A percentile compares a stretch with the other conserved stretches of the same genome.
phyloP scores from a whole-genome alignment of 495 filamentous ascomycete species.

The Clavariopsis aquatica region DNA sequence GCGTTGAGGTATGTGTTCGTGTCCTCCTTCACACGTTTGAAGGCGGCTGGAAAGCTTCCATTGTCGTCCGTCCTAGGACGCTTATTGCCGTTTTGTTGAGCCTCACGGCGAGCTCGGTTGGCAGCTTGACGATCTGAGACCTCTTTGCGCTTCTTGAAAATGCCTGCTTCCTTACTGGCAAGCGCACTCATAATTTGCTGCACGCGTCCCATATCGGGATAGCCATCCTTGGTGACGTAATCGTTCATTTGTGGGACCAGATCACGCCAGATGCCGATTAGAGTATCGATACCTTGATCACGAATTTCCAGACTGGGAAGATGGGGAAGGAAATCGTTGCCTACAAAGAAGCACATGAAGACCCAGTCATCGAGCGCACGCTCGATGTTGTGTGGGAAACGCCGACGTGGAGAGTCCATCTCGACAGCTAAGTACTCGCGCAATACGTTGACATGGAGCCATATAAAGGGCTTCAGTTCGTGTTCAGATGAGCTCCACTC shows the following conservation, averaged over 20 bases:
- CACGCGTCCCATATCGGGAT: conserved; percentile 80
- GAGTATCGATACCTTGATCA: conserved; percentile 93
- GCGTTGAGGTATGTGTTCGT: conserved; percentile 33
- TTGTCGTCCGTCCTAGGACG: conserved; percentile 2
- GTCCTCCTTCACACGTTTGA: conserved; percentile 33
- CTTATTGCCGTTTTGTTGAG: conserved; percentile 57
- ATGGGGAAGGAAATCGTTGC: conserved; percentile 98
- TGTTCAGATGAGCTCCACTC: conserved; percentile 67
- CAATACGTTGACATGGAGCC: conserved; percentile 90
- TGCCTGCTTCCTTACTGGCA: conserved; percentile 92
- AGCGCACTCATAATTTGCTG: conserved; percentile 87
- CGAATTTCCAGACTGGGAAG: conserved; percentile 94
- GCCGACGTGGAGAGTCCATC: conserved; percentile 75
- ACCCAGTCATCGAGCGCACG: conserved; percentile 99
- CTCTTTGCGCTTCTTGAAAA: conserved; percentile 82
- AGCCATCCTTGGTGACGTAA: conserved; percentile 92
- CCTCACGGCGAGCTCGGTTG: conserved; percentile 72
- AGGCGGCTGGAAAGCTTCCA: conserved; percentile 2
- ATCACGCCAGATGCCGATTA: conserved; percentile 94
- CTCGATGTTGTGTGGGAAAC: conserved; percentile 84
- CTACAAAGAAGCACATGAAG: conserved; percentile 99
- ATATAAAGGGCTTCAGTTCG: conserved; percentile 87
- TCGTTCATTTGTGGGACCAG: conserved; percentile 89
- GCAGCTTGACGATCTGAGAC: conserved; percentile 79
- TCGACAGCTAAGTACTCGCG: conserved; percentile 93